Base-by-base conservation (phyloP, 805 yeast genomes). In the Jamesozyma piceae region DNA sequence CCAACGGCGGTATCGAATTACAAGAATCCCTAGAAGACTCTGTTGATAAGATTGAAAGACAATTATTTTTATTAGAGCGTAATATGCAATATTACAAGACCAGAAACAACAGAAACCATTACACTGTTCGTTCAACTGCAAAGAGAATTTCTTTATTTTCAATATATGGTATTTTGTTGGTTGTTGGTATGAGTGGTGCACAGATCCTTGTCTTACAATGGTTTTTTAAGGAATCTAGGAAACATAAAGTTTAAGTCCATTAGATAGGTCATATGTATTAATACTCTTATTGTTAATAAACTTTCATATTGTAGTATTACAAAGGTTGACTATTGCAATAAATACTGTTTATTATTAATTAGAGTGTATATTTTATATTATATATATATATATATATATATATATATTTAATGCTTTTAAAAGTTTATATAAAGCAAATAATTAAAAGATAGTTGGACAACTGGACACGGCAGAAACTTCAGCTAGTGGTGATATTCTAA, bases 91-190 rank as follows among this genome's bases (percentile, higher is more conserved):
- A 89, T 65, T 88, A 89, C 71, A 83, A 80, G 65, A 80, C 94
- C 11, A 81, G 98, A 69, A 90, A 85, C 65, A 78, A 78, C 67
- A 77, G 97, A 67, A 90, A 90, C 67, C 92, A 86, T 77, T 82
- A 42, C 41, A 81, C 88, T 31, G 87, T 81, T 39, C 72, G 68
- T 51, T 75, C 82, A 14, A 80, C 86, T 4, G 82, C 76, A 52
- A 59, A 68, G 9, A 68, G 86, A 62, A 78, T 80, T 46, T 74
- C 75, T 47, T 71, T 74, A 68, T 79, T 80, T 52, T 78, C 85
- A n/a, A 61, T 78, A 20, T 72, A 77, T 52, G 86, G 78, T 53
- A 78, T 80, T 26, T 55, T 75, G 42, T 66, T 80, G 54, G 76
- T 79, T 76, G 72, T 74, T 37, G 79, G 78, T 30, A 77, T 83